phyloP scores from a whole-genome alignment of 257 asterid species.

The Solanum clarkiae region DNA sequence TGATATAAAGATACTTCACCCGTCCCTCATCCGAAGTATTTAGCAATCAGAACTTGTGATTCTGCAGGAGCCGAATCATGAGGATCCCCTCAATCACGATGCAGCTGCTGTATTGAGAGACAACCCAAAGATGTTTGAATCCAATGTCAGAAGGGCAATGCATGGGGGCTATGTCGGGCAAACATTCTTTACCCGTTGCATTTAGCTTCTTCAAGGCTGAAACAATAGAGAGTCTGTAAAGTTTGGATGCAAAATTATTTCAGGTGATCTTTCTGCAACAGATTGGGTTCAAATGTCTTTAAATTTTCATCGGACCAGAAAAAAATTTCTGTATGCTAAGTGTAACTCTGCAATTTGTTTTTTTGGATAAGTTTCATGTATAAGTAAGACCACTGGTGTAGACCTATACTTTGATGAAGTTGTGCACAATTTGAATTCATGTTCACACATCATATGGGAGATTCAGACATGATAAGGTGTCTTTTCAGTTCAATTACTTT shows the following conservation, averaged over 20 bases:
- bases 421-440: background rate
- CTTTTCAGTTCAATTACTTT: background rate
- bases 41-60: slow-evolving; percentile 4
- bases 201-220: slow-evolving; percentile 25
- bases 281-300: background rate
- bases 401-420: background rate
- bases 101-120: slow-evolving; percentile 91
- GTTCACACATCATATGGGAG: background rate
- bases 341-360: background rate
- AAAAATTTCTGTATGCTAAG: background rate
- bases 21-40: background rate
- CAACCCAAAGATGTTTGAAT: slow-evolving; percentile 74
- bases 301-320: background rate
- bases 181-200: slow-evolving; percentile 68
- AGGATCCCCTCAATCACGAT: slow-evolving; percentile 93
- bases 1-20: background rate
- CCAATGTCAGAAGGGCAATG: slow-evolving; percentile 88
- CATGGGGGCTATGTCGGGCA: slow-evolving; percentile 87
- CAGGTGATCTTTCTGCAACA: background rate
- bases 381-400: background rate
- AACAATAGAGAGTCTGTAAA: slow-evolving; percentile 24
- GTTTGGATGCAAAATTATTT: slow-evolving; percentile 11
- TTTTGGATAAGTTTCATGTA: background rate
- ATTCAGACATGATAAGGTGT: background rate
- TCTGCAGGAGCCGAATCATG: slow-evolving; percentile 86